Evolutionary conservation across 225 moss, liverwort and hornwort genomes (phyloP).

Genomic region (Physcomitrellopsis africana): DNA sequence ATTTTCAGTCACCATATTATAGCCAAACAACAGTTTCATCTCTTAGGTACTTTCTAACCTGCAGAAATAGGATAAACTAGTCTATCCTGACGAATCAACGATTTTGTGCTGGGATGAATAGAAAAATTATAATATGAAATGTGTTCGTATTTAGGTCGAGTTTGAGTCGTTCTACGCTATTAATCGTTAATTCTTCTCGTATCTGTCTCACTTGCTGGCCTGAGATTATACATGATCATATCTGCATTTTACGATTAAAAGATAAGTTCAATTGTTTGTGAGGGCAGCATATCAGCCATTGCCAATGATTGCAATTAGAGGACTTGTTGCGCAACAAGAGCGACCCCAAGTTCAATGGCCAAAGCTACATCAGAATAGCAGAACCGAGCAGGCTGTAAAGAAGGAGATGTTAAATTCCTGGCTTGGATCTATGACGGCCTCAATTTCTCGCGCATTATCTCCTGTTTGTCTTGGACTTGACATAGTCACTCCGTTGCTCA

Average conservation of each 20-base stretch:
- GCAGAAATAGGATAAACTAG: background rate
- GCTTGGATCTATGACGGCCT: conserved; percentile 55
- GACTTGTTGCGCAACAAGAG: conserved; percentile 64
- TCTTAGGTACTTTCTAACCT: conserved; percentile 49
- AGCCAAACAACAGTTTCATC: conserved; percentile 61
- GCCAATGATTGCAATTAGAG: conserved; percentile 57
- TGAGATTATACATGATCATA: background rate
- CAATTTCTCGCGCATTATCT: conserved; percentile 58
- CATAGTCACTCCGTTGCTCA: conserved; percentile 50
- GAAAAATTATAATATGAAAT: background rate
- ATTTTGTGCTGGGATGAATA: background rate
- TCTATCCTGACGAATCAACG: conserved; percentile 1
- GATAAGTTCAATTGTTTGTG: conserved; percentile 16
- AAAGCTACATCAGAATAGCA: conserved; percentile 49
- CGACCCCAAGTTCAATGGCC: conserved; percentile 64
- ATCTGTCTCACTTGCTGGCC: conserved; percentile 1
- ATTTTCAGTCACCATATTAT: conserved; percentile 49
- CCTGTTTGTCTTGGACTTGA: conserved; percentile 55
- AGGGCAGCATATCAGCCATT: conserved; percentile 63
- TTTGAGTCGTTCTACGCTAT: background rate
- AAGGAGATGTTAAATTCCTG: conserved; percentile 63
- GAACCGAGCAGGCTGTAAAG: conserved; percentile 50
- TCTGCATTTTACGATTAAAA: conserved; percentile 6
- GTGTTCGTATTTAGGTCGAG: conserved; percentile 7
- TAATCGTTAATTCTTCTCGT: conserved; percentile 4